phyloP scores from a whole-genome alignment of 2,329 filamentous ascomycete genomes.

The Trichoderma guizhouense region DNA sequence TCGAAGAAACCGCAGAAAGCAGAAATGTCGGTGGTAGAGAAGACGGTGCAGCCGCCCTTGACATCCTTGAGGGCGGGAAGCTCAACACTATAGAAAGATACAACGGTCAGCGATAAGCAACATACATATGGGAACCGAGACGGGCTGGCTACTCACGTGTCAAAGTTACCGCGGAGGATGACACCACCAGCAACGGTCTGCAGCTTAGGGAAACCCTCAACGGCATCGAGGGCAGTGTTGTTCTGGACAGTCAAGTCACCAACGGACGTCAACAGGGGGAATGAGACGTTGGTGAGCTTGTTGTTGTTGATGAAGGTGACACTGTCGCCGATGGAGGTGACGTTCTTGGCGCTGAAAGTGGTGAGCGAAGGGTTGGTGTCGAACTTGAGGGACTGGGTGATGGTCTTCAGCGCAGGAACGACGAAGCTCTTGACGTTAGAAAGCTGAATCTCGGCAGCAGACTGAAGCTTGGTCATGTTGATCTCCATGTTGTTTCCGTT shows the following conservation, averaged over 20 bases:
- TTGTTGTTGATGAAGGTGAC: constrained; percentile 63
- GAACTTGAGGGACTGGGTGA: constrained; percentile 80
- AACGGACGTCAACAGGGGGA: constrained; percentile 59
- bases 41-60: constrained; percentile 67
- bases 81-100: constrained; percentile 53
- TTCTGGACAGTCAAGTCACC: constrained; percentile 85
- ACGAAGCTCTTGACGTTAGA: constrained; percentile 72
- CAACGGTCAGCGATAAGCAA: neutral
- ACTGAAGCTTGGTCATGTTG: constrained; percentile 72
- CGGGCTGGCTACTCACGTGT: constrained; percentile 58
- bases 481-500: constrained; percentile 73
- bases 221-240: constrained; percentile 69
- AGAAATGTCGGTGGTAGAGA: constrained; percentile 60
- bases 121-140: neutral
- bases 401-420: constrained; percentile 66
- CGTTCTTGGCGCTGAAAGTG: constrained; percentile 62
- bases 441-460: constrained; percentile 51
- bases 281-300: constrained; percentile 67
- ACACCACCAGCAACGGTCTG: constrained; percentile 73
- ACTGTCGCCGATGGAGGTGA: constrained; percentile 58
- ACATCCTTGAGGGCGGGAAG: constrained; percentile 67
- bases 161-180: constrained; percentile 80
- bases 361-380: constrained; percentile 69
- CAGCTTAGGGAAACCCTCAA: constrained; percentile 68
- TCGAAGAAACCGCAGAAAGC: constrained; percentile 53